Evolutionary conservation across 768 basidiomycete species (phyloP).

Genomic region (Boletus sp.): DNA sequence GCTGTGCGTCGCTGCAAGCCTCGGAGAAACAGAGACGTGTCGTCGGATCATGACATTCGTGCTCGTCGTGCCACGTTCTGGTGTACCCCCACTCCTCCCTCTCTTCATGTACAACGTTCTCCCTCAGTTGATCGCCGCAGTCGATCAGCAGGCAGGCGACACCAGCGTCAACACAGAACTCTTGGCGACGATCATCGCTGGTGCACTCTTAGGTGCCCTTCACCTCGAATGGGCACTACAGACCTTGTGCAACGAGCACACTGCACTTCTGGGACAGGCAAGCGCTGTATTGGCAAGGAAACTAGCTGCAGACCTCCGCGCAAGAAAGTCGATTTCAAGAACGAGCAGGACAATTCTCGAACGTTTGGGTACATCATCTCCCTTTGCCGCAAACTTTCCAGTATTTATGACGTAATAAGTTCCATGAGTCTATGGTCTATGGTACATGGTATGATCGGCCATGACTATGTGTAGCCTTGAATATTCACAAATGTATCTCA

Average conservation of each 20-base stretch:
- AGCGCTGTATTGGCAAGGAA: slow-evolving; percentile 63
- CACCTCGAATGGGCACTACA: slow-evolving; percentile 71
- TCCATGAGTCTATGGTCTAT: slow-evolving; percentile 1
- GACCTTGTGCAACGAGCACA: slow-evolving; percentile 49
- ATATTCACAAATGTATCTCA: slow-evolving; percentile 29
- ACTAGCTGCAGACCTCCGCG: slow-evolving; percentile 60
- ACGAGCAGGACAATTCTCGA: slow-evolving; percentile 57
- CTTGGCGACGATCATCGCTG: slow-evolving; percentile 61
- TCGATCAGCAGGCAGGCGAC: slow-evolving; percentile 55
- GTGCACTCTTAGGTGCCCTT: slow-evolving; percentile 61
- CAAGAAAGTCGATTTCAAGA: slow-evolving; percentile 44
- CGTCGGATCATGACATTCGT: slow-evolving; percentile 67
- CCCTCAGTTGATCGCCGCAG: slow-evolving; percentile 52
- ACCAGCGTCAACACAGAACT: slow-evolving; percentile 60
- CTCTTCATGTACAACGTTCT: slow-evolving; percentile 69
- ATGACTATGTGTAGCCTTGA: slow-evolving; percentile 9
- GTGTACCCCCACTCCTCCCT: slow-evolving; percentile 63
- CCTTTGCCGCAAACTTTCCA: slow-evolving; percentile 75
- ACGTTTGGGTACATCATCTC: slow-evolving; percentile 56
- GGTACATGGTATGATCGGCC: slow-evolving; percentile 24
- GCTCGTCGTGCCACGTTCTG: slow-evolving; percentile 58
- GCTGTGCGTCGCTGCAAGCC: slow-evolving; percentile 48
- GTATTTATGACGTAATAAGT: slow-evolving; percentile 42
- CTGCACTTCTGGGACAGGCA: slow-evolving; percentile 56
- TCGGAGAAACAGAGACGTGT: slow-evolving; percentile 61